Evolutionary conservation across 2,329 filamentous ascomycete species (phyloP).

Genomic region (Fusarium pseudoanthophilum): DNA sequence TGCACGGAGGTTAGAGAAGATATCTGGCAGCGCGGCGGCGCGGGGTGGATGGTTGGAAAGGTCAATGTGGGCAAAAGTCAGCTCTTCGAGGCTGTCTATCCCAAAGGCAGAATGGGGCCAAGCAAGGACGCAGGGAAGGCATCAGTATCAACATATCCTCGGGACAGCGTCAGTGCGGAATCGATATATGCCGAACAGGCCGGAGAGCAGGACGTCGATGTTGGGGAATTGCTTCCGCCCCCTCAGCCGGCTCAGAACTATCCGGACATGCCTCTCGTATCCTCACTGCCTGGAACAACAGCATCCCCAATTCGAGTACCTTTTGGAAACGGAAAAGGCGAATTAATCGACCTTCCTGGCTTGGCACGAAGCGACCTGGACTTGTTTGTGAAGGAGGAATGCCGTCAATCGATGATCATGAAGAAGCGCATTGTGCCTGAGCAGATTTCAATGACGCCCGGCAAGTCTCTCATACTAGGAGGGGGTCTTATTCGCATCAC

Average conservation of each 20-base stretch:
- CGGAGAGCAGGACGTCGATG: constrained; percentile 48
- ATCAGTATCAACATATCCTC: constrained; percentile 31
- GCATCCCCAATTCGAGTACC: constrained; percentile 94
- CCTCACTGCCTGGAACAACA: constrained; percentile 89
- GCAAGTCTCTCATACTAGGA: constrained; percentile 84
- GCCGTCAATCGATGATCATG: constrained; percentile 80
- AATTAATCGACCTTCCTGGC: constrained; percentile 93
- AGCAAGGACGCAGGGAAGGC: constrained; percentile 15
- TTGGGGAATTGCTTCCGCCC: constrained; percentile 76
- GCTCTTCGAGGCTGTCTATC: constrained; percentile 87
- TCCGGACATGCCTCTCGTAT: constrained; percentile 87
- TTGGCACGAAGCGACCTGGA: constrained; percentile 80
- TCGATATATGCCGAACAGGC: constrained; percentile 47
- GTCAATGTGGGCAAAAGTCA: constrained; percentile 97
- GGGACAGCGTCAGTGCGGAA: constrained; percentile 18
- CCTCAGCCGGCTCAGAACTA: constrained; percentile 77
- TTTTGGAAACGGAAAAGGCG: constrained; percentile 86
- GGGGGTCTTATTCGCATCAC: constrained; percentile 87
- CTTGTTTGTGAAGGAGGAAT: constrained; percentile 72
- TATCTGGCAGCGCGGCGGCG: constrained; percentile 85
- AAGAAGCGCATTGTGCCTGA: constrained; percentile 77
- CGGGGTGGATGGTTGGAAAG: constrained; percentile 96
- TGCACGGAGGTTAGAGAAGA: constrained; percentile 86
- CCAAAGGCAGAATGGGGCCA: constrained; percentile 71
- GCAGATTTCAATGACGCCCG: constrained; percentile 77